These are phyloP conservation scores for Fusarium guadeloupense DNA, from an alignment of 2,329 filamentous ascomycete species.

Conservation along the genomic window DNA sequence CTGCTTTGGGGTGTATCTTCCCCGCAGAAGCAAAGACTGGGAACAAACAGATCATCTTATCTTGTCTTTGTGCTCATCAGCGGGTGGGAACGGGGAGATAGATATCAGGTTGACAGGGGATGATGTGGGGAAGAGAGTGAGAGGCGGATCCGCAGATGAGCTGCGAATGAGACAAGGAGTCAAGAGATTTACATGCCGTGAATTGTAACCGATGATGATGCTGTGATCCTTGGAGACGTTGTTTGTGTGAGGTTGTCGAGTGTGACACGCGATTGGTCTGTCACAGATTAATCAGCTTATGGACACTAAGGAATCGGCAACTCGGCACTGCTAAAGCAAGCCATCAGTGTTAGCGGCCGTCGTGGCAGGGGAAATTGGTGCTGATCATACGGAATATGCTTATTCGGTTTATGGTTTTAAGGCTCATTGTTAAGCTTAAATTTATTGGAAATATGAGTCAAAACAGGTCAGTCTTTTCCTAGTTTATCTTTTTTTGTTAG, in stretches of 20 bases:
- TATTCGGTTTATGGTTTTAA: constrained; percentile 29
- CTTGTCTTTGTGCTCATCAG: neutral
- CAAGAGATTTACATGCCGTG: neutral
- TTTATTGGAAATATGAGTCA: constrained; percentile 18
- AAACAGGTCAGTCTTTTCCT: no score
- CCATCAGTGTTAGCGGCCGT: neutral
- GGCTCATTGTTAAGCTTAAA: constrained; percentile 25
- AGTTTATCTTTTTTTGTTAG: no score
- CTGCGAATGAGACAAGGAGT: constrained; percentile 4
- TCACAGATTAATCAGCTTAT: neutral
- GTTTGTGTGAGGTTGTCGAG: neutral
- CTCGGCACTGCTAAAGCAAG: constrained; percentile 19
- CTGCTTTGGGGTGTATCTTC: constrained; percentile 18
- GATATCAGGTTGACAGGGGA: neutral
- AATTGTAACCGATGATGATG: constrained; percentile 7
- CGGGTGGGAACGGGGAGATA: constrained; percentile 24
- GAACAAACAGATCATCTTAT: constrained; percentile 7
- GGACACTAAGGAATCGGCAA: constrained; percentile 19
- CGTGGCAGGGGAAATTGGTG: neutral
- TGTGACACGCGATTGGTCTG: constrained; percentile 8
- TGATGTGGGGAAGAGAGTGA: constrained; percentile 10
- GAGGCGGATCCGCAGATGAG: neutral
- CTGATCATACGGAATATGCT: constrained; percentile 21
- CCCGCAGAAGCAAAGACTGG: constrained; percentile 2
- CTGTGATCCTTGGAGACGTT: neutral